Percentiles rank a stretch among this genome's conserved stretches.
These are phyloP conservation scores for Talaromyces sp. DNA, from an alignment of 2,329 filamentous ascomycete genomes.

Conservation along the genomic window DNA sequence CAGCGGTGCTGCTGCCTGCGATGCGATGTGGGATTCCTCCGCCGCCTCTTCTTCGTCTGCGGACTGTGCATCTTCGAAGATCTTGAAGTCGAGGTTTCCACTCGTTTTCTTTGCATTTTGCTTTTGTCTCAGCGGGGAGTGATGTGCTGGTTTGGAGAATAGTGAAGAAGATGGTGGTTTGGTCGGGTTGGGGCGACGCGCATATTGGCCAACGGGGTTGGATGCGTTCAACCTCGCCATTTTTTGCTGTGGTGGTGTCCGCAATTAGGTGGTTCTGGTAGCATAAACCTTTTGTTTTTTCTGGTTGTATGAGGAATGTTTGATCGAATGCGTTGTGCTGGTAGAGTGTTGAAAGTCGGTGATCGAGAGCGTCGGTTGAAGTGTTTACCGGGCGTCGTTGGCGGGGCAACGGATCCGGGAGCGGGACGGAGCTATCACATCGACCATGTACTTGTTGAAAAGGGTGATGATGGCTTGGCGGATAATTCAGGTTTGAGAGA, in stretches of 20 bases:
- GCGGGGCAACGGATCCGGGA: not conserved
- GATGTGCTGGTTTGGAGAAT: not conserved
- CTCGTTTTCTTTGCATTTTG: not conserved
- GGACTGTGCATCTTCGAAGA: constrained; percentile 11
- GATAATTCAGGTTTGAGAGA: too few species aligned
- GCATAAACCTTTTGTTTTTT: not conserved
- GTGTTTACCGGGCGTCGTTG: not conserved
- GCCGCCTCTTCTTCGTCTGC: constrained; percentile 3
- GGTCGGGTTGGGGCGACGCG: not conserved
- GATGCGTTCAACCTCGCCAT: constrained; percentile 15
- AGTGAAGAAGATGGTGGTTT: constrained; percentile 1
- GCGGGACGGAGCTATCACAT: not conserved
- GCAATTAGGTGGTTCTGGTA: not conserved
- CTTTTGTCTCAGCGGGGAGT: constrained; percentile 7
- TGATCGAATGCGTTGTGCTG: not conserved
- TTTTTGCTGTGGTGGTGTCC: not conserved
- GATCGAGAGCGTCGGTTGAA: not conserved
- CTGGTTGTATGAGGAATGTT: not conserved
- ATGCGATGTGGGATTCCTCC: not conserved
- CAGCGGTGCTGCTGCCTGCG: not conserved
- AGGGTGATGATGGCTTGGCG: too few species aligned
- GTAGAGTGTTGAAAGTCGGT: not conserved
- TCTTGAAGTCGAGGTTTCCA: constrained; percentile 6
- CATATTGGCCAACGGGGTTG: constrained; percentile 3
- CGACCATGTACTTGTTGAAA: not conserved